Percentiles rank a stretch among this genome's conserved stretches.
Conservation (phyloP, 2,329 filamentous ascomycete species). For the Cyanodermella asteris region DNA sequence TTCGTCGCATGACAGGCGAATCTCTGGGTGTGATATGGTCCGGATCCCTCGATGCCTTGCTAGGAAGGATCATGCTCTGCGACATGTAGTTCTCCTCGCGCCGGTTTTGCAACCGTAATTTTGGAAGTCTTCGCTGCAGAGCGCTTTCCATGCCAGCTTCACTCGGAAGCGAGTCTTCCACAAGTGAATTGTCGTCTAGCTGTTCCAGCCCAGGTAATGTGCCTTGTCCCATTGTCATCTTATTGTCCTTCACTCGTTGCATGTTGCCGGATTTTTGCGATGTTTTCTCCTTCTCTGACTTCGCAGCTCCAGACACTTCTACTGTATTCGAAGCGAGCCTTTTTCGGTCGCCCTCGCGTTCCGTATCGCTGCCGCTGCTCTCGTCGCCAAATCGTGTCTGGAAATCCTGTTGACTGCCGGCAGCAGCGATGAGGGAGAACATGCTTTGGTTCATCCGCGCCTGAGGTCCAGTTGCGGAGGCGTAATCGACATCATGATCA, state of each 20-base stretch:
- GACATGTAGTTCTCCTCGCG: conserved; percentile 11
- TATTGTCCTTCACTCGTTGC: no score
- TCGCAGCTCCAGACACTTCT: no score
- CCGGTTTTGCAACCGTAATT: conserved; percentile 20
- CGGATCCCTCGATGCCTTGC: conserved; percentile 6
- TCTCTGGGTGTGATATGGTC: conserved; percentile 24
- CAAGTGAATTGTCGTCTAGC: no score
- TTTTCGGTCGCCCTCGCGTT: no score
- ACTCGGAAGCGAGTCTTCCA: no score
- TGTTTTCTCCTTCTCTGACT: no score
- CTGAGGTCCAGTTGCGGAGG: conserved; percentile 29
- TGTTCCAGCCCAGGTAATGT: no score
- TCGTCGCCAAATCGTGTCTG: conserved; percentile 64
- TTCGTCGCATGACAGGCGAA: conserved; percentile 54
- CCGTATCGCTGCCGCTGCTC: conserved; percentile 59
- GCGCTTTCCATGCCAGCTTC: no score
- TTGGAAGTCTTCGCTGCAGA: conserved; percentile 36
- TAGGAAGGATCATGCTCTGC: conserved; percentile 6
- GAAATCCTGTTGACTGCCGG: conserved; percentile 64
- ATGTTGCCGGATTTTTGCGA: no score
- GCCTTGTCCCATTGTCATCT: no score
- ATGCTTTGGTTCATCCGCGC: conserved; percentile 71
- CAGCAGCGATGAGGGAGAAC: conserved; percentile 77
- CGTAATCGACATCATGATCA: conserved; percentile 38
- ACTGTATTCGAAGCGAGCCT: no score